Conservation (phyloP, 441 rosid species). For the Eutrema salsugineum region DNA sequence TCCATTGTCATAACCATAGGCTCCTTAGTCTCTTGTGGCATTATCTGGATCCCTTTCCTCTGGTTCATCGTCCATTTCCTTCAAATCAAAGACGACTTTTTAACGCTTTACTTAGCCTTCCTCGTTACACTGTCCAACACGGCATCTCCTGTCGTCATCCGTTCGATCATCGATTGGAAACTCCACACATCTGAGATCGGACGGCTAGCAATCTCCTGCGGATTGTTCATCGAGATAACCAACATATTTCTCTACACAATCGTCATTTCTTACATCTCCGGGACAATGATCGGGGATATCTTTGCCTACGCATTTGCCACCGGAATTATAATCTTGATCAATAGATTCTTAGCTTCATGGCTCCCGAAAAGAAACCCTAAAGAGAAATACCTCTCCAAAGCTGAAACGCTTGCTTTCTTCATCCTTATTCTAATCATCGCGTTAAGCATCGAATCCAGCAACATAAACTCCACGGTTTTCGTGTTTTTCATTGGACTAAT, state of each 20-base stretch:
- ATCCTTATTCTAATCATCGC: conserved; percentile 38
- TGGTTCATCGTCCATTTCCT: conserved; percentile 33
- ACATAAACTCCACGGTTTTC: conserved; percentile 41
- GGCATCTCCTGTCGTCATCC: conserved; percentile 69
- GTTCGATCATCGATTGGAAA: conserved; percentile 66
- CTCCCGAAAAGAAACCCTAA: conserved; percentile 50
- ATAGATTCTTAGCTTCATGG: conserved; percentile 54
- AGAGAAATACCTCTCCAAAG: conserved; percentile 55
- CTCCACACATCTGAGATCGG: conserved; percentile 66
- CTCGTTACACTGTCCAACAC: conserved; percentile 54
- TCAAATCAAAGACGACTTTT: conserved; percentile 11
- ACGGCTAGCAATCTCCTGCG: conserved; percentile 53
- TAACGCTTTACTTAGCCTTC: conserved; percentile 34
- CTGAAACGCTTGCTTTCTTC: conserved; percentile 50
- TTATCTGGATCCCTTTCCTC: conserved; percentile 40
- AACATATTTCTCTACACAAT: conserved; percentile 38
- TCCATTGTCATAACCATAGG: conserved; percentile 46
- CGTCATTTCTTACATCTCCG: conserved; percentile 25
- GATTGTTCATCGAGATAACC: conserved; percentile 57
- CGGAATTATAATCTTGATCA: conserved; percentile 31
- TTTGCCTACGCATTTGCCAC: conserved; percentile 37
- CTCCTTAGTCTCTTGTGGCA: conserved; percentile 29
- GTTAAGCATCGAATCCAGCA: conserved; percentile 37
- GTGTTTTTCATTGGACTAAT: conserved; percentile 60
- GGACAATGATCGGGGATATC: conserved; percentile 26